These are phyloP conservation scores for Ceratobasidium sp. DNA, from an alignment of 1,284 basidiomycete genomes.

Conservation along the genomic window DNA sequence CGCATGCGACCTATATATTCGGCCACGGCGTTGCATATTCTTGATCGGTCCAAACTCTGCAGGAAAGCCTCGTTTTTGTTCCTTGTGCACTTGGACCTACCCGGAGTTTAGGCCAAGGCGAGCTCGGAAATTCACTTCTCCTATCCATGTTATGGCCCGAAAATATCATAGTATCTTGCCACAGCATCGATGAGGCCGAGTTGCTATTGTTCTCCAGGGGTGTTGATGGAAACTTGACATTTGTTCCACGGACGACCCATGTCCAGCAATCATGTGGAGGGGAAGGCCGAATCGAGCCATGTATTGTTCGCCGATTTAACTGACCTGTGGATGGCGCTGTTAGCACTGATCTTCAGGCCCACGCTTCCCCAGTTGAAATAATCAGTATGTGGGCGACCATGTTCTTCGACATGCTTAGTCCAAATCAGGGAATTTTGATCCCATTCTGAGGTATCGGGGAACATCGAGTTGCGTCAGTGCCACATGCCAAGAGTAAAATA, in stretches of 20 bases:
- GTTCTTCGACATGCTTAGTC: background rate
- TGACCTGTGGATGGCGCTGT: background rate
- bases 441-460: background rate
- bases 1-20: constrained; percentile 33
- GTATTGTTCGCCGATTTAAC: constrained; percentile 35
- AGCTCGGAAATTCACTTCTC: constrained; percentile 11
- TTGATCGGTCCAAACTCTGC: constrained; percentile 31
- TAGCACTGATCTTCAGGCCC: constrained; percentile 23
- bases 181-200: constrained; percentile 4
- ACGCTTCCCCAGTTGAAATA: constrained; percentile 30
- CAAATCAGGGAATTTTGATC: constrained; percentile 5
- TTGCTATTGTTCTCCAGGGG: constrained; percentile 31
- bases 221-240: constrained; percentile 19
- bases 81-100: constrained; percentile 37
- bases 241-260: constrained; percentile 23
- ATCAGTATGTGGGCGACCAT: constrained; percentile 3
- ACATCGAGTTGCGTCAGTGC: background rate
- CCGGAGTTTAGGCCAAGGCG: constrained; percentile 20
- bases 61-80: constrained; percentile 43
- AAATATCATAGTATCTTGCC: constrained; percentile 9
- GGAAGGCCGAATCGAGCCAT: background rate
- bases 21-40: background rate
- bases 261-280: constrained; percentile 28
- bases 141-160: constrained; percentile 29
- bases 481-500: background rate